Percentiles rank a stretch among this genome's conserved stretches.
These are phyloP conservation scores for Colletotrichum melonis DNA, from an alignment of 2,329 filamentous ascomycete species.

Conservation along the genomic window DNA sequence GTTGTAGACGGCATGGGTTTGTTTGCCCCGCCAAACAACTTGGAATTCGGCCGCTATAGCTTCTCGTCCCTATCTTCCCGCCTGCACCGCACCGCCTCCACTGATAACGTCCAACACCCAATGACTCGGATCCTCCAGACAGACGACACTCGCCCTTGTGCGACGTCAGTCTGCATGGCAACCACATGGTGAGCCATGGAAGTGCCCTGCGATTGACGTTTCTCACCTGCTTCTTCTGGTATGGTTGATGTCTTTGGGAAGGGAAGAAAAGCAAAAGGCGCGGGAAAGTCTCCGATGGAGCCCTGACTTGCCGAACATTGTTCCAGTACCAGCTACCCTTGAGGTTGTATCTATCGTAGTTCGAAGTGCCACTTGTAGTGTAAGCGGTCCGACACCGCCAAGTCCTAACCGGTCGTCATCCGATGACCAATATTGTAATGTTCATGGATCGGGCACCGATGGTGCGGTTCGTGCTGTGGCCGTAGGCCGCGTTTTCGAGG, in stretches of 20 bases:
- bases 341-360: slow-evolving; percentile 1
- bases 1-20: slow-evolving; percentile 6
- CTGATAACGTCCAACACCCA: slow-evolving; percentile 29
- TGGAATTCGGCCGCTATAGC: background rate
- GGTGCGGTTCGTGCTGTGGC: background rate
- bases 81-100: slow-evolving; percentile 16
- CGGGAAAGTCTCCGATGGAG: slow-evolving; percentile 21
- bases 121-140: slow-evolving; percentile 17
- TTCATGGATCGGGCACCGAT: slow-evolving; percentile 4
- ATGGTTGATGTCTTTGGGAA: background rate
- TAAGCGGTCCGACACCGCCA: slow-evolving; percentile 18
- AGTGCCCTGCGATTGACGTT: background rate
- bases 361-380: background rate
- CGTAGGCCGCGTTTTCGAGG: background rate
- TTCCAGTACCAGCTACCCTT: slow-evolving; percentile 2
- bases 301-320: background rate
- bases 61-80: slow-evolving; percentile 20
- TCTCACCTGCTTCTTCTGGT: slow-evolving; percentile 30
- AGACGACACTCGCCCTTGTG: background rate
- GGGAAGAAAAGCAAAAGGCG: background rate
- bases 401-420: background rate
- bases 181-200: slow-evolving; percentile 17
- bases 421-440: slow-evolving; percentile 30
- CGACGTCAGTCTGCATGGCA: slow-evolving; percentile 30
- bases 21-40: slow-evolving; percentile 18